Base-by-base conservation (phyloP, 2,329 filamentous ascomycete species). In the Dothistroma pini region DNA sequence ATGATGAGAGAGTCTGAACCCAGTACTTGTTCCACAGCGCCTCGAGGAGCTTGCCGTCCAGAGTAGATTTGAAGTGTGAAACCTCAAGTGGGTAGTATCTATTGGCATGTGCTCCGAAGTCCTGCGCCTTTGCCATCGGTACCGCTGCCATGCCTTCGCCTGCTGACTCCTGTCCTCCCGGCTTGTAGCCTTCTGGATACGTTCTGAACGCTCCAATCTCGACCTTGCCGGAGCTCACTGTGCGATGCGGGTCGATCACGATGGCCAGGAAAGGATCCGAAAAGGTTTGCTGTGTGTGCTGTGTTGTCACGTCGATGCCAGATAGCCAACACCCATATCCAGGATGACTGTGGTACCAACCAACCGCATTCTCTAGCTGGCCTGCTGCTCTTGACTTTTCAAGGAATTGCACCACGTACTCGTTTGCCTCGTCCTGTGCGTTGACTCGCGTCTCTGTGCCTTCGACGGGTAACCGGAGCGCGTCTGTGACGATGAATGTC, bases 361-460 rank as follows among this genome's bases (percentile, higher is more conserved):
- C 95, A 16, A 99, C 89, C 0, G 91, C 90, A 75, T 99, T 97
- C 77, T 99, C 95, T 74, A 88, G 81, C 59, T 93, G 80, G 75
- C 91, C 84, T 80, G 90, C 75, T 66, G 93, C 87, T 61, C 93
- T 84, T 68, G 89, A 89, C 2, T 87, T 80, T 68, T 88, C 82
- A 31, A 96, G 83, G 73, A 96, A 97, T 67, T 90, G 86, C 58
- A 96, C 87, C 81, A 97, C 91, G 79, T 97, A 99, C 79, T 97
- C 95, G 79, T 97, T 96, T 57, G 93, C 95, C 69, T 97, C 93
- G 67, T 89, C 89, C 72, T 96, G 92, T 0, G 95, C 95, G 75
- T 99, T 99, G 69, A 99, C 95, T 63, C 95, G 84, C 2, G 95
- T 99, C 79, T 99, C 95, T n/a, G 95, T 99, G 29, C 95, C 95